phyloP scores from a whole-genome alignment of 257 asterid genomes.

The Solanum ossicruentum region DNA sequence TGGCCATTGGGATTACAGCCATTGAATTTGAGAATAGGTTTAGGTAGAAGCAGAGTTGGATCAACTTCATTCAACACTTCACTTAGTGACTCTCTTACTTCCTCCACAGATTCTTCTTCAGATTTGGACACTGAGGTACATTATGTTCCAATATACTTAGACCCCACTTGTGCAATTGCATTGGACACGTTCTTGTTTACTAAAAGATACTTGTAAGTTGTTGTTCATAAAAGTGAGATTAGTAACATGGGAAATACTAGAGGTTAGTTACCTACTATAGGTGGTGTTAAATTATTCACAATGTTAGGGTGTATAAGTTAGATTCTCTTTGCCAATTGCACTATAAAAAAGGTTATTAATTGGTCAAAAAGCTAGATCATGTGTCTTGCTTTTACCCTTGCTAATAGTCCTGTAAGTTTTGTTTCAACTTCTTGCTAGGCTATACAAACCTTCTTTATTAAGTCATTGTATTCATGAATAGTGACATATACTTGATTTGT shows the following conservation, averaged over 20 bases:
- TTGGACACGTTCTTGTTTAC: background rate
- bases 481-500: background rate
- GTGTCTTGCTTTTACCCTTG: background rate
- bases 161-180: too few species aligned
- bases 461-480: background rate
- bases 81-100: slow-evolving; percentile 21
- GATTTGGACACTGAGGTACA: slow-evolving; percentile 36
- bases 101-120: slow-evolving; percentile 30
- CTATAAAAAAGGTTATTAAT: background rate
- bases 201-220: background rate
- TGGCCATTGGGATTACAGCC: slow-evolving; percentile 49
- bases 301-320: background rate
- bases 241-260: background rate
- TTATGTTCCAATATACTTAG: background rate
- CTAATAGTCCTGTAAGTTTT: background rate
- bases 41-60: slow-evolving; percentile 20
- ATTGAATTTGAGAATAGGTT: slow-evolving; percentile 30
- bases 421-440: background rate
- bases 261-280: background rate
- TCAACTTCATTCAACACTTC: slow-evolving; percentile 39
- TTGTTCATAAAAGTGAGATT: background rate
- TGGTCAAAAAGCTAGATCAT: background rate
- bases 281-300: background rate
- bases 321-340: background rate
- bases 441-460: background rate